These are phyloP conservation scores for Sisymbrium altissimum DNA, from an alignment of 345 rosid genomes.

Conservation along the genomic window DNA sequence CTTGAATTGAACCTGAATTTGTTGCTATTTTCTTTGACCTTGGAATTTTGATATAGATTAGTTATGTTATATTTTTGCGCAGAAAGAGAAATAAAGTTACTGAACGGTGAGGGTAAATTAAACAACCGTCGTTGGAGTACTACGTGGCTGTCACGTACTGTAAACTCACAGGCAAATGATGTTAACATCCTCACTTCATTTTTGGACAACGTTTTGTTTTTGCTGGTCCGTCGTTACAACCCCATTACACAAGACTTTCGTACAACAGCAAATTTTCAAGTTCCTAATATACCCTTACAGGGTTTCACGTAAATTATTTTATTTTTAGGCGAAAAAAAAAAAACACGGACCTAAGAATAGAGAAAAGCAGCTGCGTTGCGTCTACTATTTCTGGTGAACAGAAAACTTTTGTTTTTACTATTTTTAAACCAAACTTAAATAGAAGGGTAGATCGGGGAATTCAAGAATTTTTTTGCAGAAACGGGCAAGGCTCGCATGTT, in stretches of 20 bases:
- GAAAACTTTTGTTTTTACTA: background rate
- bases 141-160: conserved; percentile 35
- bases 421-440: background rate
- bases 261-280: background rate
- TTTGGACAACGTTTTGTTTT: conserved; percentile 16
- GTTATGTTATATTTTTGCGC: background rate
- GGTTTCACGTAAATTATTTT: background rate
- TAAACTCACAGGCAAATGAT: conserved; percentile 28
- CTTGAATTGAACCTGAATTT: background rate
- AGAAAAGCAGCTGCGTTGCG: background rate
- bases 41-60: background rate
- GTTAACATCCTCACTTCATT: conserved; percentile 19
- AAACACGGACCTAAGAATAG: background rate
- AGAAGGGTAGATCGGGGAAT: conserved; percentile 44
- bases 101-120: background rate
- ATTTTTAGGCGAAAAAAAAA: background rate
- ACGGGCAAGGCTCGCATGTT: conserved; percentile 84
- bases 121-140: background rate
- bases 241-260: conserved; percentile 19
- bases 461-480: conserved; percentile 36
- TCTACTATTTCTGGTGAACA: conserved; percentile 10
- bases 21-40: background rate
- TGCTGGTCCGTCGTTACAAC: conserved; percentile 46
- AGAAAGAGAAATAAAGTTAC: background rate
- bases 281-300: conserved; percentile 17